Evolutionary conservation across 495 filamentous ascomycete species (phyloP), one percentile per base, ranked within the genome.

Genomic region (Barbatosphaeria neglecta): DNA sequence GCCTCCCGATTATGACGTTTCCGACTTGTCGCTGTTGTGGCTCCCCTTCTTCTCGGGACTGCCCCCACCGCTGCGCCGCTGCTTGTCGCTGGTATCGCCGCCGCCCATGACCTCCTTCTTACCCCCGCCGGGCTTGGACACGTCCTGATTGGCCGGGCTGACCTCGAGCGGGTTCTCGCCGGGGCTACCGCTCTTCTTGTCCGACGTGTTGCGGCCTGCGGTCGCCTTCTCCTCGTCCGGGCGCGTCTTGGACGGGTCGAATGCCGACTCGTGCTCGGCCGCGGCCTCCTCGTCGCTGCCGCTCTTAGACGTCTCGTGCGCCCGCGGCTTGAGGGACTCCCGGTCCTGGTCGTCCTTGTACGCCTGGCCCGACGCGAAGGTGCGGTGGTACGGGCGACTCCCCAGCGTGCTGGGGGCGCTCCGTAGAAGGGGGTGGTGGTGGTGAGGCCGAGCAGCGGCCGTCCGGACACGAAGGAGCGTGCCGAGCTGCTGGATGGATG

Each of bases 261-360:
- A 74, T 27, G 70, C 58, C 22, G 59, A 62, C 38, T 67, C 59
- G 17, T 52, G 22, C 45, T 69, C 56, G 22, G 52, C 37, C 9
- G 66, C 61, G 2, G 61, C 55, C 18, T 67, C 63, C 40, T 60
- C 56, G 52, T 68, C 67, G 0, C 55, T 56, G 3, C 57, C 68
- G 55, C 57, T 61, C 50, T 50, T 45, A 1, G 69, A 65, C 47
- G 56, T 50, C 35, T 74, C 67, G 15, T 57, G 53, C 20, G 52
- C 19, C 13, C 58, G 53, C 16, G 69, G 69, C 40, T 65, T 67
- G 38, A 74, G 47, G 4, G 60, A 58, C 24, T 66, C 52, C 25
- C 70, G 66, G 55, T 72, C 67, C 52, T 62, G 59, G 45, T 62
- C 52, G 28, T 68, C 61, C 39, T 68, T 68, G 52, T 62, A 64